phyloP scores from a whole-genome alignment of 2,329 filamentous ascomycete species.

The Chrysoporthe puriensis region DNA sequence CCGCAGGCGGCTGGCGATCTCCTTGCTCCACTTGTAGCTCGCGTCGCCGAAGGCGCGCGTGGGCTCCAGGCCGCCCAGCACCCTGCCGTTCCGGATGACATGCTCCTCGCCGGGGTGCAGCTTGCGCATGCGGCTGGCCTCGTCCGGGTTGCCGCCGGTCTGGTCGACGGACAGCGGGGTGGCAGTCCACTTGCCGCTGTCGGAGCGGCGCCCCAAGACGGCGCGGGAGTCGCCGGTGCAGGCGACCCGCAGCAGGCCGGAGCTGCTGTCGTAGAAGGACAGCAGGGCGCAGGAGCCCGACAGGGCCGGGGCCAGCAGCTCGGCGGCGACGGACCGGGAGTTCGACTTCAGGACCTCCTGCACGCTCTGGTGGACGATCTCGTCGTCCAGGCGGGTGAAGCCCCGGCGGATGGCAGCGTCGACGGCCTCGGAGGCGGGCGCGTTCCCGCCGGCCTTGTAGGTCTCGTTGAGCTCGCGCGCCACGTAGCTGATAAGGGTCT shows the following conservation, averaged over 20 bases:
- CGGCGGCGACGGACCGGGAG: constrained; percentile 87
- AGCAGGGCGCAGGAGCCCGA: constrained; percentile 97
- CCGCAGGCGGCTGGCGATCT: constrained; percentile 82
- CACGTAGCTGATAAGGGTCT: constrained; percentile 89
- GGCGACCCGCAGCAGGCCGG: constrained; percentile 87
- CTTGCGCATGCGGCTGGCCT: constrained; percentile 78
- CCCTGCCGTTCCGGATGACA: constrained; percentile 85
- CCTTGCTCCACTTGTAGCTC: constrained; percentile 91
- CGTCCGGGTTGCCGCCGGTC: constrained; percentile 85
- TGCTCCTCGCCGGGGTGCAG: constrained; percentile 89
- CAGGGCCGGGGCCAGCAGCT: constrained; percentile 87
- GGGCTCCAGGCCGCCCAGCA: constrained; percentile 89
- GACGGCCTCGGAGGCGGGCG: constrained; percentile 78
- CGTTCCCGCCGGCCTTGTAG: constrained; percentile 73
- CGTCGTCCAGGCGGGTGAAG: constrained; percentile 85
- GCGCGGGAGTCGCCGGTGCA: constrained; percentile 97
- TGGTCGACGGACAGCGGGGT: constrained; percentile 90
- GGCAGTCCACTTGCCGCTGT: constrained; percentile 88
- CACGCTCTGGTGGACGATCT: constrained; percentile 92
- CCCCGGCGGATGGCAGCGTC: constrained; percentile 91
- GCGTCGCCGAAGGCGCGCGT: constrained; percentile 95
- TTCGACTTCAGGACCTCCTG: constrained; percentile 87
- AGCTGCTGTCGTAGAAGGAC: constrained; percentile 91
- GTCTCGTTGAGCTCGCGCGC: constrained; percentile 90
- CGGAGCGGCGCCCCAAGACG: constrained; percentile 79